A percentile compares a stretch with the other conserved stretches of the same genome.
Conservation (phyloP, 306 rosid species). For the Begonia peltatifolia region DNA sequence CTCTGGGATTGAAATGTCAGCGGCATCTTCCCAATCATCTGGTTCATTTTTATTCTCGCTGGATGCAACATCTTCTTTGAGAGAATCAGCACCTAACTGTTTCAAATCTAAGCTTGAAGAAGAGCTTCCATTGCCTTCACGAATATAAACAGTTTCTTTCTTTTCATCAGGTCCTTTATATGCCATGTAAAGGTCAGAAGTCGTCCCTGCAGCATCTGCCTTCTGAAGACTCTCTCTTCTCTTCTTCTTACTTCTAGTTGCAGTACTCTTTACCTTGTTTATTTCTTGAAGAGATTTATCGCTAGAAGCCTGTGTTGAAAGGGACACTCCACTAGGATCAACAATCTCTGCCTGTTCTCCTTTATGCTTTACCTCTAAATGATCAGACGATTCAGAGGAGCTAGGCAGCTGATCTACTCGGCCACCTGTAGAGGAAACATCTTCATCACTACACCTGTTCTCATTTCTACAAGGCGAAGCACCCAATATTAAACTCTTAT, state of each 20-base stretch:
- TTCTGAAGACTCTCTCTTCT: conserved; percentile 43
- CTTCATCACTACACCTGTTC: conserved; percentile 13
- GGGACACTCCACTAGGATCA: conserved; percentile 19
- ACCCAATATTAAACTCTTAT: conserved; percentile 4
- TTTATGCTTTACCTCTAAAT: conserved; percentile 23
- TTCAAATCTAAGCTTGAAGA: conserved; percentile 16
- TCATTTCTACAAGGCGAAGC: conserved; percentile 18
- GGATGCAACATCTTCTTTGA: conserved; percentile 19
- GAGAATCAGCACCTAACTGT: conserved; percentile 27
- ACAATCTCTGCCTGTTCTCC: conserved; percentile 29
- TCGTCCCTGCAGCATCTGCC: conserved; percentile 93
- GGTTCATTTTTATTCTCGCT: conserved; percentile 58
- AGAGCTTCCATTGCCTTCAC: conserved; percentile 23
- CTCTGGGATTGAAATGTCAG: conserved; percentile 64
- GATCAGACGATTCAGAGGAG: conserved; percentile 12
- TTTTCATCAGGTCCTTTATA: conserved; percentile 90
- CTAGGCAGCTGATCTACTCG: conserved; percentile 15
- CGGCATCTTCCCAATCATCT: conserved; percentile 97
- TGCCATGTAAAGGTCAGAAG: conserved; percentile 88
- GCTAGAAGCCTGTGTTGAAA: conserved; percentile 23
- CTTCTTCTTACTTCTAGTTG: conserved; percentile 41
- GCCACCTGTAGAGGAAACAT: conserved; percentile 16
- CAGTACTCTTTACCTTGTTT: conserved; percentile 31
- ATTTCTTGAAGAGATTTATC: conserved; percentile 43
- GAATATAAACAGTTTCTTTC: conserved; percentile 33